Base-by-base conservation (phyloP, 257 asterid species). In the Sherardia arvensis region DNA sequence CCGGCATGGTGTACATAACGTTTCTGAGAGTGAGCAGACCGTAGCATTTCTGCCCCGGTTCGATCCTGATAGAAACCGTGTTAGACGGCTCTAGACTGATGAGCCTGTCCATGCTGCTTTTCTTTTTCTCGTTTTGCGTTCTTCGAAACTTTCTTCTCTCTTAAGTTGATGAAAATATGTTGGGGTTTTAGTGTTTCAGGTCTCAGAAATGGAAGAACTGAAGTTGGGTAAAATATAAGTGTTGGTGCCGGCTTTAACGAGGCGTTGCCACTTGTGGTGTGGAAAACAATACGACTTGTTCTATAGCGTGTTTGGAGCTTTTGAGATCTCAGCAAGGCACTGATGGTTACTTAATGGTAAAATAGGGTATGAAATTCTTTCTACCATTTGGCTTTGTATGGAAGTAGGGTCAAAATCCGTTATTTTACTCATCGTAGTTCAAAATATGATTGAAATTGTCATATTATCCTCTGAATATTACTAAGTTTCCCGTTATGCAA, bases 1-100 rank as follows among this genome's bases (percentile, higher is more conserved):
- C 95, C 0, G 95, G 95, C 96, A 89, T 86, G 2, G 94, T 89
- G 81, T 84, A 78, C 96, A 89, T 89, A 8, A 86, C 94, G 49
- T 86, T 89, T 4, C 86, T 83, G 15, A 89, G 65, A 1, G 84
- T 84, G 18, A 89, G 21, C 36, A 23, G 59, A 0, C 96, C 95
- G 3, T 68, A 74, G 66, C 84, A 89, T 38, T 62, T 77, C 7
- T 75, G 81, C 2, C 88, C 87, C 1, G 89, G 71, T 47, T 89
- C 96, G 1, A 89, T 34, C 64, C 86, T 67, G 53, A 89, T 76
- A 0, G 84, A 59, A 7, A 89, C 93, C 0, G 79, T 53, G 26
- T 83, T 86, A 3, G 96, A 81, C 40, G 91, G 91, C 79, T 89
- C 96, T 30, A 86, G 73, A 64, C 82, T 83, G 53, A 89, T 70